Conservation (phyloP, 1,284 basidiomycete genomes). For the Ustilago crameri region DNA sequence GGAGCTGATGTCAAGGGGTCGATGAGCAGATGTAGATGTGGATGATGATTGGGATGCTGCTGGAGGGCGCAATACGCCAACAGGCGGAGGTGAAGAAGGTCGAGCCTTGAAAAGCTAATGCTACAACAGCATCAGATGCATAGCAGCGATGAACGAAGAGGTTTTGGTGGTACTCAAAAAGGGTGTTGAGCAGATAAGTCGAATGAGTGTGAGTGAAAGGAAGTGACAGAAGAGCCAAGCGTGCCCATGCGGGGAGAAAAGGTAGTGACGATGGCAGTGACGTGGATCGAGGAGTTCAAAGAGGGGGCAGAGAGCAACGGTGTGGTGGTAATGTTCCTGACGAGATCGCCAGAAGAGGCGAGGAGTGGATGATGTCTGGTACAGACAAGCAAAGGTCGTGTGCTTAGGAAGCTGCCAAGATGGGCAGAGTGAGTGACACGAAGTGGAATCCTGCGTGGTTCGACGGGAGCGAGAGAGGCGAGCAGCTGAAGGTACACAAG, state of each 20-base stretch:
- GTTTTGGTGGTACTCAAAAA: background rate
- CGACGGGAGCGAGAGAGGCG: background rate
- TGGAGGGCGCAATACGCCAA: background rate
- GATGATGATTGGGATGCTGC: background rate
- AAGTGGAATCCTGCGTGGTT: background rate
- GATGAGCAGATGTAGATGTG: background rate
- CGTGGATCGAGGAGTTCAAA: background rate
- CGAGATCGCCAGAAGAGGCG: background rate
- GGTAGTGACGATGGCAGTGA: slow-evolving; percentile 7
- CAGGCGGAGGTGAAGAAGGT: background rate
- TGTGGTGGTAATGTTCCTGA: background rate
- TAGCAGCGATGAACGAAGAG: slow-evolving; percentile 17
- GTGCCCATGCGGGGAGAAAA: background rate
- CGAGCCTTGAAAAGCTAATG: slow-evolving; percentile 30
- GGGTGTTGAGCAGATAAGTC: too few species aligned
- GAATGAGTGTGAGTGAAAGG: background rate
- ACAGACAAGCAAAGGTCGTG: background rate
- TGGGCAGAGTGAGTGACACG: background rate
- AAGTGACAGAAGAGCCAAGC: background rate
- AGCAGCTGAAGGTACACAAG: background rate
- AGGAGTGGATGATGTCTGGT: background rate
- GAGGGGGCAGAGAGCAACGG: too few species aligned
- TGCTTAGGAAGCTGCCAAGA: background rate
- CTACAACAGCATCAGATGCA: slow-evolving; percentile 30
- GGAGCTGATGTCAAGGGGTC: slow-evolving; percentile 15